A percentile compares a stretch with the other conserved stretches of the same genome.
These are phyloP conservation scores for Botrytis elliptica DNA, from an alignment of 2,329 filamentous ascomycete species.

Conservation along the genomic window DNA sequence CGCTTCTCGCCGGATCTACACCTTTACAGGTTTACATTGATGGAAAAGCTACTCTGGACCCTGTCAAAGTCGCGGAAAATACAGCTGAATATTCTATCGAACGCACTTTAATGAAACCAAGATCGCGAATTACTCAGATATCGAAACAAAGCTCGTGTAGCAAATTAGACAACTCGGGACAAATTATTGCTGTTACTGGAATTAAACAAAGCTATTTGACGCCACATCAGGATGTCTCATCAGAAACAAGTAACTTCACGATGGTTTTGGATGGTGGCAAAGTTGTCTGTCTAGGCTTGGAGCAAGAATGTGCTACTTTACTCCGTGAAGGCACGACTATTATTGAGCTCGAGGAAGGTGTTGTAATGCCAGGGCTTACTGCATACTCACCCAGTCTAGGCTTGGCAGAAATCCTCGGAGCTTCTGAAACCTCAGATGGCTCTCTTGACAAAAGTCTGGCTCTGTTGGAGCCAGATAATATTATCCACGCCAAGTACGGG, in stretches of 20 bases:
- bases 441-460: slow-evolving; percentile 36
- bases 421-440: slow-evolving; percentile 50
- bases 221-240: slow-evolving; percentile 23
- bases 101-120: not conserved
- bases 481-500: slow-evolving; percentile 45
- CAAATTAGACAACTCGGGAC: slow-evolving; percentile 14
- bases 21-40: slow-evolving; percentile 50
- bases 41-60: slow-evolving; percentile 42
- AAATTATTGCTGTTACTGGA: slow-evolving; percentile 42
- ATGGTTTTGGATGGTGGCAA: slow-evolving; percentile 45
- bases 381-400: slow-evolving; percentile 50
- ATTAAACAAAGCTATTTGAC: slow-evolving; percentile 42
- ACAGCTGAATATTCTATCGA: slow-evolving; percentile 24
- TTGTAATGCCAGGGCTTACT: slow-evolving; percentile 51
- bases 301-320: slow-evolving; percentile 37
- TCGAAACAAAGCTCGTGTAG: slow-evolving; percentile 21
- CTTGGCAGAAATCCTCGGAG: slow-evolving; percentile 49
- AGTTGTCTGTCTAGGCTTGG: slow-evolving; percentile 43
- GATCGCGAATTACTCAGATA: slow-evolving; percentile 30
- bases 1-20: slow-evolving; percentile 46
- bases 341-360: slow-evolving; percentile 46
- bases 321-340: slow-evolving; percentile 31
- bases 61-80: slow-evolving; percentile 38
- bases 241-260: slow-evolving; percentile 34
- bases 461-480: slow-evolving; percentile 35